Conservation (phyloP, 345 rosid species). For the Lepidium didymum region DNA sequence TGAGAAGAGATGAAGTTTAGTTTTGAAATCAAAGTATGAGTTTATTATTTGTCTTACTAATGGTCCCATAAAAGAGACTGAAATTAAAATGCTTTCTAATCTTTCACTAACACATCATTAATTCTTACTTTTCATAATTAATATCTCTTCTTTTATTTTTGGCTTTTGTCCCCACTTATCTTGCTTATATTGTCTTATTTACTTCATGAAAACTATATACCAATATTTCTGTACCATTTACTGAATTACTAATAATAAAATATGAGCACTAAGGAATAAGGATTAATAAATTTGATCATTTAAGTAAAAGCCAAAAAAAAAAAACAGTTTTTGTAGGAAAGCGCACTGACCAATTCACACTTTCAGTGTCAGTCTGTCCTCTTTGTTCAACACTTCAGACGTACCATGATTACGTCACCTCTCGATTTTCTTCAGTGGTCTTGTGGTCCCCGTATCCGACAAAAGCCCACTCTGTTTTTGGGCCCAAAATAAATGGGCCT, state of each 20-base stretch:
- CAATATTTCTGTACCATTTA: background rate
- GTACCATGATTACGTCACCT: background rate
- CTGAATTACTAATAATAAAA: background rate
- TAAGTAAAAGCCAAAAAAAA: background rate
- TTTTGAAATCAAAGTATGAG: background rate
- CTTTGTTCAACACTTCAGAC: background rate
- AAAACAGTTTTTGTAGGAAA: background rate
- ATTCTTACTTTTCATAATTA: background rate
- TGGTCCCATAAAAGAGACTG: background rate
- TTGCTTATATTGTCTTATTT: background rate
- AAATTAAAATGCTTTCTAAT: background rate
- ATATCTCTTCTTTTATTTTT: background rate
- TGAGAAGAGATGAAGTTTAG: background rate
- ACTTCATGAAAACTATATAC: background rate
- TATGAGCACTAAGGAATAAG: background rate
- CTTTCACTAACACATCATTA: background rate
- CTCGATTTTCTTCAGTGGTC: slow-evolving; percentile 6
- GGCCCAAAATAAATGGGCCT: background rate
- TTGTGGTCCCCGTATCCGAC: background rate
- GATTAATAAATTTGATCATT: background rate
- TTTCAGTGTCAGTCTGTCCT: background rate
- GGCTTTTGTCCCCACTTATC: background rate
- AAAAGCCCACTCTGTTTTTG: background rate
- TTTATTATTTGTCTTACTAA: background rate
- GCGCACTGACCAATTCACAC: background rate